Percentiles rank a stretch among this genome's conserved stretches.
phyloP scores from a whole-genome alignment of 2,329 filamentous ascomycete species.

The Colletotrichum sublineola region DNA sequence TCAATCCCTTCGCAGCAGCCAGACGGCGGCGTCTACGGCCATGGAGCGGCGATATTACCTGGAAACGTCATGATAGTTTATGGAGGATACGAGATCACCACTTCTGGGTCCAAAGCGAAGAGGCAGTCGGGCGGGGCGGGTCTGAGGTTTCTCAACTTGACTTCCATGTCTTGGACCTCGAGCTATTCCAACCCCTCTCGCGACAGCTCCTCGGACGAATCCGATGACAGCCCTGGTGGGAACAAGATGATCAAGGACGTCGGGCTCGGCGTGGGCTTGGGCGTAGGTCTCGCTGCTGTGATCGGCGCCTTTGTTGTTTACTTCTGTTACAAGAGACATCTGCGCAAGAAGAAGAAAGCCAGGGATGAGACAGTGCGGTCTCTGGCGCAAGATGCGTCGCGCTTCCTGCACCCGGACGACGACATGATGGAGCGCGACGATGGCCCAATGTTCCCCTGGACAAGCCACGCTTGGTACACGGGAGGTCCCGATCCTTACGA shows the following conservation, averaged over 20 bases:
- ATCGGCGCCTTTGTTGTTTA: constrained; percentile 61
- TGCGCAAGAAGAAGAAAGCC: constrained; percentile 49
- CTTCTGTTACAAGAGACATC: constrained; percentile 63
- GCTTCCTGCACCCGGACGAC: constrained; percentile 58
- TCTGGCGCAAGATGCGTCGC: constrained; percentile 63
- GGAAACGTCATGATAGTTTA: constrained; percentile 78
- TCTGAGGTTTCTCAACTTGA: constrained; percentile 69
- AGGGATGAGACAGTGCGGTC: constrained; percentile 62
- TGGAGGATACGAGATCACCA: constrained; percentile 69
- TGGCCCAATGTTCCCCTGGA: constrained; percentile 50
- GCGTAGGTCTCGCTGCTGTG: constrained; percentile 70
- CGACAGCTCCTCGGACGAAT: constrained; percentile 19
- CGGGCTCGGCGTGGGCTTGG: constrained; percentile 75
- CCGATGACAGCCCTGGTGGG: neutral
- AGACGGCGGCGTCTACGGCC: constrained; percentile 69
- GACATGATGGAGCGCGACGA: constrained; percentile 62
- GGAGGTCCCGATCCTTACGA: constrained; percentile 60
- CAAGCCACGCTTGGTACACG: constrained; percentile 58
- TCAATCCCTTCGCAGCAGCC: constrained; percentile 68
- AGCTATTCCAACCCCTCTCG: constrained; percentile 63
- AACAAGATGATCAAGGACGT: constrained; percentile 57
- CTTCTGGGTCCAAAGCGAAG: constrained; percentile 49
- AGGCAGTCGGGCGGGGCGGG: constrained; percentile 49
- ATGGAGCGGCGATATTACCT: constrained; percentile 73
- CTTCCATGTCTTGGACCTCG: constrained; percentile 65